Base-by-base conservation (phyloP, 2,329 filamentous ascomycete genomes). In the Colletotrichum acutatum region DNA sequence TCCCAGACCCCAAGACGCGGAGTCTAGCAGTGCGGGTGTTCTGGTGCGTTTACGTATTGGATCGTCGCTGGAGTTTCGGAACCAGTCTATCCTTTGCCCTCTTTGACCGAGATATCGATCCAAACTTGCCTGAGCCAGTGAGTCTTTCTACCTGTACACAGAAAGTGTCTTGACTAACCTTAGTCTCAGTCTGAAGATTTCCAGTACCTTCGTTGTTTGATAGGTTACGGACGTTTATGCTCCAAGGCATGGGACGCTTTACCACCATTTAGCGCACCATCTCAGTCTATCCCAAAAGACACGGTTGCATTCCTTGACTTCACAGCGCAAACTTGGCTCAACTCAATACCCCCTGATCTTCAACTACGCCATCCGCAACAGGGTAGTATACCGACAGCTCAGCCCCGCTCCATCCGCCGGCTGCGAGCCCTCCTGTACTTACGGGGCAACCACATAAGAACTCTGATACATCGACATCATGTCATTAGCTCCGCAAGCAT, bases 11-110 rank as follows among this genome's bases (percentile, higher is more conserved):
- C 0, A 72, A 78, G 5, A 76, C 78, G 2, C 81, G 82, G 0
- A 75, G 77, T 0, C 66, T 80, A 1, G 84, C 83, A 0, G 78
- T 80, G 0, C 77, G 81, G 0, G 80, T 88, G 0, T 88, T 88
- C 70, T 89, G 86, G 86, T 86, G 83, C 37, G 84, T 87, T n/a
- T 88, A 88, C 65, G 84, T 86, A 0, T 81, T 89, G 1, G 87
- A 88, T 66, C 83, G 86, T 1, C 83, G 86, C 28, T 88, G 86
- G 84, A 87, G 85, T 9, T 87, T 88, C 37, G 86, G 86, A 4
- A 87, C 86, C 0, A 86, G 86, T 8, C 76, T 88, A 16, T 86
- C 86, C 0, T 88, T 87, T 74, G 83, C 84, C 0, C 80, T 88
- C 3, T 80, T 85, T 11, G 86, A 88, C 66, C 82, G 83, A 0